phyloP scores from a whole-genome alignment of 2,329 filamentous ascomycete species.

The Epichloe brachyelytri region DNA sequence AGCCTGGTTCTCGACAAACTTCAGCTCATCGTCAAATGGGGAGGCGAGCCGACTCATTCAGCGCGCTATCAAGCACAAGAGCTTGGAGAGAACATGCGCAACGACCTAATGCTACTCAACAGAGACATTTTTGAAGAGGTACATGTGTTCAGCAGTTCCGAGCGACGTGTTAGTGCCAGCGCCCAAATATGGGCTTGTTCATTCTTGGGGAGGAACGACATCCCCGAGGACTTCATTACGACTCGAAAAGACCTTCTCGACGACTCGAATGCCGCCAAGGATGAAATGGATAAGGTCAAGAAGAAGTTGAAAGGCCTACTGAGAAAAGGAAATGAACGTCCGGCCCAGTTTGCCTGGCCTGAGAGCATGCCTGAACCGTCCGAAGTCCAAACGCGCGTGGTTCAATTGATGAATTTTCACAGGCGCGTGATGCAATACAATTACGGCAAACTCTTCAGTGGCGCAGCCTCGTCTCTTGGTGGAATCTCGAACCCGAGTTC shows the following conservation, averaged over 20 bases:
- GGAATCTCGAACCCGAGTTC: slow-evolving; percentile 38
- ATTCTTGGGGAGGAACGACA: slow-evolving; percentile 77
- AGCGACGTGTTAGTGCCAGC: slow-evolving; percentile 85
- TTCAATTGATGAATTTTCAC: slow-evolving; percentile 96
- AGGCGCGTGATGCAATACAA: slow-evolving; percentile 91
- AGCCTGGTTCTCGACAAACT: slow-evolving; percentile 89
- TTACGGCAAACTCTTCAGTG: slow-evolving; percentile 64
- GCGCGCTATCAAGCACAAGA: slow-evolving; percentile 94
- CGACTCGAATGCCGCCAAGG: slow-evolving; percentile 95
- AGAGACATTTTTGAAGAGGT: slow-evolving; percentile 85
- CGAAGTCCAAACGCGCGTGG: slow-evolving; percentile 79
- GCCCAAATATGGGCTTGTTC: slow-evolving; percentile 91
- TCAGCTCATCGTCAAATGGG: slow-evolving; percentile 98
- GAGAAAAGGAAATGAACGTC: slow-evolving; percentile 83
- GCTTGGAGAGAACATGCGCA: slow-evolving; percentile 88
- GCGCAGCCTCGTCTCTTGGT: slow-evolving; percentile 49
- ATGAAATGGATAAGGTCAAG: slow-evolving; percentile 99
- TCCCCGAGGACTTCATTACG: slow-evolving; percentile 74
- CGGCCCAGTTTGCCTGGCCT: slow-evolving; percentile 96
- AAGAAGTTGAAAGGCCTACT: slow-evolving; percentile 94
- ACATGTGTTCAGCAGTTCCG: slow-evolving; percentile 88
- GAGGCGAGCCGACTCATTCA: slow-evolving; percentile 93
- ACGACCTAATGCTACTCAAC: slow-evolving; percentile 87
- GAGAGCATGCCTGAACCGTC: slow-evolving; percentile 89
- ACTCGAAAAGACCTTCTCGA: slow-evolving; percentile 91